Evolutionary conservation across 1,284 basidiomycete genomes (phyloP).

Genomic region (Papiliotrema terrestris): DNA sequence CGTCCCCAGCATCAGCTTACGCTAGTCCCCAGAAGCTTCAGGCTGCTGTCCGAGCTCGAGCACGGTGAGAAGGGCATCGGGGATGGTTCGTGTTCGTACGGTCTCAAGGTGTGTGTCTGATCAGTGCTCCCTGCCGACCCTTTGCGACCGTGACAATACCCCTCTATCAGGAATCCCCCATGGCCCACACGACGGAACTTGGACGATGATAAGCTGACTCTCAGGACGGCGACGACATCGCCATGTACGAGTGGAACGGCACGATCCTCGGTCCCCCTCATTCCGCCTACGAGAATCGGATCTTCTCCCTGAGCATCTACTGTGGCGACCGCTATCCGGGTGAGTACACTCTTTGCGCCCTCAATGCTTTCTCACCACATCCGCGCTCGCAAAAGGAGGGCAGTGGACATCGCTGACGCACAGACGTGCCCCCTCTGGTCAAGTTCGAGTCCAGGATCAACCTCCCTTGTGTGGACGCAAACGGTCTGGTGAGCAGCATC

Average conservation of each 20-base stretch:
- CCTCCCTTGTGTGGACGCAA: slow-evolving; percentile 79
- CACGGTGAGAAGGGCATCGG: slow-evolving; percentile 99
- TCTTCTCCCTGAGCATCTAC: slow-evolving; percentile 90
- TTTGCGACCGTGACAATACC: background rate
- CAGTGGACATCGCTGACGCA: background rate
- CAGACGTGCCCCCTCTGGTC: slow-evolving; percentile 46
- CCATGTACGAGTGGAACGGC: slow-evolving; percentile 98
- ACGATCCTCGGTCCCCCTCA: slow-evolving; percentile 98
- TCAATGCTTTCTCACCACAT: background rate
- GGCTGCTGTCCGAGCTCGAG: slow-evolving; percentile 94
- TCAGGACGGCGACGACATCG: slow-evolving; percentile 79
- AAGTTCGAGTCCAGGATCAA: slow-evolving; percentile 85
- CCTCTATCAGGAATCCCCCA: background rate
- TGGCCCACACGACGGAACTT: no score
- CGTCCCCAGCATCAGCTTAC: background rate
- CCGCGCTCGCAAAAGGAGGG: background rate
- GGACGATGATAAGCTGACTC: background rate
- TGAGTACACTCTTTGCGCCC: slow-evolving; percentile 43
- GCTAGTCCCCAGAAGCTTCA: slow-evolving; percentile 91
- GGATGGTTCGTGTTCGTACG: slow-evolving; percentile 95
- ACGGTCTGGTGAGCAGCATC: slow-evolving; percentile 55
- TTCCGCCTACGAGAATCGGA: slow-evolving; percentile 96
- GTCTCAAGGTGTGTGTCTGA: slow-evolving; percentile 60
- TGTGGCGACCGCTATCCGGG: slow-evolving; percentile 85
- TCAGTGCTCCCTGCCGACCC: background rate